A percentile compares a stretch with the other conserved stretches of the same genome.
phyloP scores from a whole-genome alignment of 2,329 filamentous ascomycete species.

The Microcyclospora tardicrescens region DNA sequence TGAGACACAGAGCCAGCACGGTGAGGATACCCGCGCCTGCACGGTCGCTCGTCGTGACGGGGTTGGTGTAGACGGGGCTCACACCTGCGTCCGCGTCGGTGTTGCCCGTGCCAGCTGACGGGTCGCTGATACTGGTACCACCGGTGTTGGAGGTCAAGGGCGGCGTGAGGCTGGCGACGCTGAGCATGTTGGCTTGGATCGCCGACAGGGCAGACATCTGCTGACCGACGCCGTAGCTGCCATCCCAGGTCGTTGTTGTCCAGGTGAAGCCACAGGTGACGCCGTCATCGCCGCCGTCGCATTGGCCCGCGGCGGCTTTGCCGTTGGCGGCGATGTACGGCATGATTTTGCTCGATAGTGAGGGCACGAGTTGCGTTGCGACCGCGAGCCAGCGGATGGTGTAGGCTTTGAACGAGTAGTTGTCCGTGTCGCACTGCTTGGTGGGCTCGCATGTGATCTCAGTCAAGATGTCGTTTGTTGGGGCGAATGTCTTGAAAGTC shows the following conservation, averaged over 20 bases:
- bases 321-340: conserved; percentile 42
- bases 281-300: conserved; percentile 35
- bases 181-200: conserved; percentile 31
- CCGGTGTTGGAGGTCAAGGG: conserved; percentile 39
- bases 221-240: conserved; percentile 39
- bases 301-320: conserved; percentile 37
- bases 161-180: conserved; percentile 17
- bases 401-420: conserved; percentile 28
- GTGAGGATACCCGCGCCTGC: conserved; percentile 46
- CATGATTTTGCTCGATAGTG: conserved; percentile 37
- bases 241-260: conserved; percentile 31
- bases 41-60: conserved; percentile 48
- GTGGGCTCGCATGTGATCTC: conserved; percentile 31
- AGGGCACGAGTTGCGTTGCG: conserved; percentile 45
- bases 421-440: conserved; percentile 29
- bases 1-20: conserved; percentile 8
- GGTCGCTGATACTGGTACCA: conserved; percentile 38
- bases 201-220: conserved; percentile 44
- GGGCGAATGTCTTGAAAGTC: conserved; percentile 28
- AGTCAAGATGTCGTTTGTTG: conserved; percentile 24
- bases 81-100: conserved; percentile 13
- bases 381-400: conserved; percentile 36
- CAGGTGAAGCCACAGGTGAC: conserved; percentile 33
- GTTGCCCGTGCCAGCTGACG: conserved; percentile 26
- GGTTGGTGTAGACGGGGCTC: conserved; percentile 14